Evolutionary conservation across 2,329 filamentous ascomycete genomes (phyloP).

Genomic region (Curvularia hawaiiensis): DNA sequence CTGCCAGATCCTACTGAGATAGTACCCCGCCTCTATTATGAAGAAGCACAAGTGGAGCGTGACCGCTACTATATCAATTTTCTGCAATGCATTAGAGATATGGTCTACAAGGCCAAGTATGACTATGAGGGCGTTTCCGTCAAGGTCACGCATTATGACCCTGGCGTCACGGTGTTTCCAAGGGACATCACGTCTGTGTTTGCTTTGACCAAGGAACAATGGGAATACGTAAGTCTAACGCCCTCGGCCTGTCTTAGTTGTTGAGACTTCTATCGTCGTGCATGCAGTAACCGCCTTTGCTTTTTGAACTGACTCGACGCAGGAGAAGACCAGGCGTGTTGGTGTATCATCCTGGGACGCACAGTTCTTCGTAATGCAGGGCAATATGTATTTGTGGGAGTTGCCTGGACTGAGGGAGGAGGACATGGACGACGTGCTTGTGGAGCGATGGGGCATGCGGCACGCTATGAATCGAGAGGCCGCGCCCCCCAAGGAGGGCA

Average conservation of each 20-base stretch:
- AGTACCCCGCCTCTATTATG: not conserved
- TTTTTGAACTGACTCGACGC: not conserved
- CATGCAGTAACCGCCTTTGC: not conserved
- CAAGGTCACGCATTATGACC: slow-evolving; percentile 28
- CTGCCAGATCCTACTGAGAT: not conserved
- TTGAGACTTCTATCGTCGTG: not conserved
- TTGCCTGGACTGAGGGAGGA: not conserved
- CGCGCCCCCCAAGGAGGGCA: slow-evolving; percentile 7
- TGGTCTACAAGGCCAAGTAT: slow-evolving; percentile 26
- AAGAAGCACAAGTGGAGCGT: not conserved
- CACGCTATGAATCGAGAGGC: not conserved
- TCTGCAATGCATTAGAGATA: slow-evolving; percentile 23
- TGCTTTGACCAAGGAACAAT: slow-evolving; percentile 24
- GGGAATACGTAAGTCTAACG: slow-evolving; percentile 23
- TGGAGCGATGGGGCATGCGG: slow-evolving; percentile 20
- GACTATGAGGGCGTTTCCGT: slow-evolving; percentile 19
- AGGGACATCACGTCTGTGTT: slow-evolving; percentile 22
- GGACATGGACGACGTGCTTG: slow-evolving; percentile 3
- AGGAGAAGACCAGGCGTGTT: slow-evolving; percentile 12
- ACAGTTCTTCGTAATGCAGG: slow-evolving; percentile 1
- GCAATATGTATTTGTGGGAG: too few relatives aligned
- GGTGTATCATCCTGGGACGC: not conserved
- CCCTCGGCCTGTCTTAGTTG: not conserved
- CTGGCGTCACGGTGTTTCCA: slow-evolving; percentile 21
- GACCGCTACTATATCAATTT: slow-evolving; percentile 19